Evolutionary conservation across 225 moss, liverwort and hornwort genomes (phyloP).

Genomic region (Thuidium tamariscinum): DNA sequence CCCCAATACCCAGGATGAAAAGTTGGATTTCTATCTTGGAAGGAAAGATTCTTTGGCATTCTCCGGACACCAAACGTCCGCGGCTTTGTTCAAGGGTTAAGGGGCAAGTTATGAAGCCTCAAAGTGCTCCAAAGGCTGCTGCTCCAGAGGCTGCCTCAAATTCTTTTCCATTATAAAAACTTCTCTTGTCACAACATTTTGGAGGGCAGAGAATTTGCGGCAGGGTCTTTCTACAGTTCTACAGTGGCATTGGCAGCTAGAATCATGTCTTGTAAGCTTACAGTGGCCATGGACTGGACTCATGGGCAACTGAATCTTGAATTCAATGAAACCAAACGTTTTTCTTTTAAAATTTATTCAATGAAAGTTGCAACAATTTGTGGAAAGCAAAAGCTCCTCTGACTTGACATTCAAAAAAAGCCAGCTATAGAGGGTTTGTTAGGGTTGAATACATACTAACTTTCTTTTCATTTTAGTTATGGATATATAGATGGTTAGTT

Average conservation of each 20-base stretch:
- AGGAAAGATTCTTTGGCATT: too few relatives aligned
- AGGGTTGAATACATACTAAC: not conserved
- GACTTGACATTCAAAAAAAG: not conserved
- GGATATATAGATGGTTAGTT: not conserved
- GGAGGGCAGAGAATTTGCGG: not conserved
- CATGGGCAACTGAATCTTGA: not conserved
- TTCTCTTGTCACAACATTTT: not conserved
- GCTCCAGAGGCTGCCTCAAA: not conserved
- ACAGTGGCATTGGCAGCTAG: not conserved
- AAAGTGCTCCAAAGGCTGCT: not conserved
- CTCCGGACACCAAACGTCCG: too few relatives aligned
- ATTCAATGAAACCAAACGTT: not conserved
- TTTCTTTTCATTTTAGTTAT: not conserved
- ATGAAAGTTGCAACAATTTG: not conserved
- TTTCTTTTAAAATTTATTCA: too few relatives aligned
- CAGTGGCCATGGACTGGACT: not conserved
- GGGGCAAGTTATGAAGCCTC: too few relatives aligned
- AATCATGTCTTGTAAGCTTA: not conserved
- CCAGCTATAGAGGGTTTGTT: accelerated
- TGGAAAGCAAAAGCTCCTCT: not conserved
- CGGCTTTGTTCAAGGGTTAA: too few relatives aligned
- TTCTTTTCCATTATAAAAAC: not conserved
- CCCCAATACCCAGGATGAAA: too few relatives aligned
- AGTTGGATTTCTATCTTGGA: too few relatives aligned
- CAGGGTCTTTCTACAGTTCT: not conserved